Percentiles rank a stretch among this genome's conserved stretches.
phyloP scores from a whole-genome alignment of 176 grass and related monocot genomes.

The Puccinellia tenuiflora region DNA sequence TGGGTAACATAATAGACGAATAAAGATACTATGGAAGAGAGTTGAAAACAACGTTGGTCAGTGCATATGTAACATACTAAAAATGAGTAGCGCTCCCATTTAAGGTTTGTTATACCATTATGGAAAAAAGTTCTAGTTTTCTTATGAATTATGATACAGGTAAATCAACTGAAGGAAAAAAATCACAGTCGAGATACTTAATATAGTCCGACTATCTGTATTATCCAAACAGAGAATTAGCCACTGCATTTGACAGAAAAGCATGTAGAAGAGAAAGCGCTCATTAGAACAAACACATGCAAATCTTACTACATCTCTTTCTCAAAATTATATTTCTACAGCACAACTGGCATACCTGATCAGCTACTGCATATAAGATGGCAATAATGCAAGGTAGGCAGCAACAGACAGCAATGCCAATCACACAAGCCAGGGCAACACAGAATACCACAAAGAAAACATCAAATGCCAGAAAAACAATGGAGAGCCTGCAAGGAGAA shows the following conservation, averaged over 20 bases:
- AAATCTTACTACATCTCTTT: neutral
- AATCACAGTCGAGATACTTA: neutral
- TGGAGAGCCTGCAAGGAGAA: conserved; percentile 70
- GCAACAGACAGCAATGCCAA: conserved; percentile 96
- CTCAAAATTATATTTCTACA: neutral
- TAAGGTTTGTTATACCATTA: neutral
- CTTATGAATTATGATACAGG: neutral
- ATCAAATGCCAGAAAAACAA: conserved; percentile 96
- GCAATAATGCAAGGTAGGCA: conserved; percentile 98
- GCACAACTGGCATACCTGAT: conserved; percentile 61
- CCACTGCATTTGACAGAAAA: neutral
- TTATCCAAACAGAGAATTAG: neutral
- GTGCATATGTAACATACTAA: neutral
- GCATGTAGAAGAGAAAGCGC: neutral
- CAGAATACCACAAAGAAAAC: conserved; percentile 99
- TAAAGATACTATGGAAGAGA: neutral
- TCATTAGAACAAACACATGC: neutral
- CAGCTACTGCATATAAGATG: conserved; percentile 87
- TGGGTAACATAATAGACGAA: neutral
- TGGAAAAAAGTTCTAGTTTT: neutral
- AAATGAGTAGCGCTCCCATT: neutral
- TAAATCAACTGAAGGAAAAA: neutral
- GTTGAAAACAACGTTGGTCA: neutral
- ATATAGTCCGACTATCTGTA: neutral
- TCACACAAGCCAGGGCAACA: conserved; percentile 82